A percentile compares a stretch with the other conserved stretches of the same genome.
Conservation (phyloP, 176 grass and related monocot genomes). For the Raddia guianensis region DNA sequence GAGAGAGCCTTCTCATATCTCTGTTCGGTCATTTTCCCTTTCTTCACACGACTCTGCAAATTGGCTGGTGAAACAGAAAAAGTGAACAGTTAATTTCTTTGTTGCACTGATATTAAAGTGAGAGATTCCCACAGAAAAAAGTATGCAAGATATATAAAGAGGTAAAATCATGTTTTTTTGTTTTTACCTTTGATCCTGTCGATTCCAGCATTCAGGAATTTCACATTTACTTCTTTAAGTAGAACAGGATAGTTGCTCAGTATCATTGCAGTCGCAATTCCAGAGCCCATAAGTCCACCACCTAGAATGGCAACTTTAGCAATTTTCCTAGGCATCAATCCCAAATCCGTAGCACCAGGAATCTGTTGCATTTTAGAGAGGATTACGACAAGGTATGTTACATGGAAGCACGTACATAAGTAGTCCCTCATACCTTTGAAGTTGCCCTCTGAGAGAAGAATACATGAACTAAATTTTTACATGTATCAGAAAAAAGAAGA, state of each 20-base stretch:
- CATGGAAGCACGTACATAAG: conserved; percentile 38
- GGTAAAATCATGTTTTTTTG: conserved; percentile 32
- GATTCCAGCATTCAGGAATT: conserved; percentile 71
- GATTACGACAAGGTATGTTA: conserved; percentile 30
- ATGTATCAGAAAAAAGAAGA: conserved; percentile 88
- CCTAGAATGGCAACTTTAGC: conserved; percentile 81
- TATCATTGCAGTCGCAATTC: conserved; percentile 90
- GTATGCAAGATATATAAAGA: background rate
- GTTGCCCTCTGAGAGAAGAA: conserved; percentile 87
- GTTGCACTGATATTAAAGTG: background rate
- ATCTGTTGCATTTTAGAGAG: conserved; percentile 52
- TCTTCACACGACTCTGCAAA: conserved; percentile 73
- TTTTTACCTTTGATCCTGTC: conserved; percentile 79
- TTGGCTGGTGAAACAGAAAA: conserved; percentile 59
- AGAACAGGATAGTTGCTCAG: conserved; percentile 84
- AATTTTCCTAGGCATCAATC: conserved; percentile 77
- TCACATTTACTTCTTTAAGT: conserved; percentile 93
- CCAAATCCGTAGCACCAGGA: conserved; percentile 79
- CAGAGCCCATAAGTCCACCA: conserved; percentile 88
- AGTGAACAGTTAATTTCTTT: conserved; percentile 24
- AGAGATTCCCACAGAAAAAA: conserved; percentile 16
- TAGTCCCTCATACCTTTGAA: conserved; percentile 60
- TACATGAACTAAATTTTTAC: conserved; percentile 89
- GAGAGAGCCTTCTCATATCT: conserved; percentile 76
- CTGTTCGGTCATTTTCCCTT: conserved; percentile 89